Conservation (phyloP, 2,329 filamentous ascomycete species). For the Calonectria honghensis region DNA sequence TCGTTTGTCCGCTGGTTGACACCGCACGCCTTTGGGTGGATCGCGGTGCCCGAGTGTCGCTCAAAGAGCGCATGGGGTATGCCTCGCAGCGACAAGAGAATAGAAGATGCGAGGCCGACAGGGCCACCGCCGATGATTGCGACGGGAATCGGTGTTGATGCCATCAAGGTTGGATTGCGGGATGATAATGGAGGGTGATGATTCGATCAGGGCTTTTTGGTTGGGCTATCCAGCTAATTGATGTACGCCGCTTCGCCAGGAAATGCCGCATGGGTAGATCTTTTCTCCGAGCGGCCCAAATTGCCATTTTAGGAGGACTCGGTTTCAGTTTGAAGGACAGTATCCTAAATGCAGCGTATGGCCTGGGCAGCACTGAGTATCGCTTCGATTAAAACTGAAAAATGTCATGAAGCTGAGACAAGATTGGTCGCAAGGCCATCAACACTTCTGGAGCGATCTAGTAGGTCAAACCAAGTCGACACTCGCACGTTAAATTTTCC, state of each 20-base stretch:
- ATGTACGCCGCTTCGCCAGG: not conserved
- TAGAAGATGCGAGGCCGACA: conserved; percentile 19
- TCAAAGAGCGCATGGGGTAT: conserved; percentile 27
- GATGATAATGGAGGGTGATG: not conserved
- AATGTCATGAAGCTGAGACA: too few species aligned
- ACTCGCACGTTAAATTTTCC: too few species aligned
- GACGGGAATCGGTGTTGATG: conserved; percentile 9
- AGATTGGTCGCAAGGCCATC: too few species aligned
- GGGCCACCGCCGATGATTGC: conserved; percentile 29
- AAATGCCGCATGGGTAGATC: not conserved
- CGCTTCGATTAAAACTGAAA: too few species aligned
- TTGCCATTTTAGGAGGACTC: not conserved
- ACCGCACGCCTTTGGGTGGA: conserved; percentile 29
- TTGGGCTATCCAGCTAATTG: not conserved
- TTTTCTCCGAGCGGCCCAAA: not conserved
- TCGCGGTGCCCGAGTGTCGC: conserved; percentile 19
- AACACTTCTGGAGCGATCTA: too few species aligned
- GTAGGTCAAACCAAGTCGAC: too few species aligned
- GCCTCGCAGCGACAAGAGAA: conserved; percentile 20
- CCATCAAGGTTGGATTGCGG: conserved; percentile 14
- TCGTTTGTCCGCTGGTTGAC: conserved; percentile 34
- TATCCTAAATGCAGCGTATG: not conserved
- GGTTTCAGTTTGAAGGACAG: not conserved
- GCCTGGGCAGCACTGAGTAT: not conserved
- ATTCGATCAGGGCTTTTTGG: not conserved